Evolutionary conservation across 768 basidiomycete genomes (phyloP).

Genomic region (Boletus tomentosulus): DNA sequence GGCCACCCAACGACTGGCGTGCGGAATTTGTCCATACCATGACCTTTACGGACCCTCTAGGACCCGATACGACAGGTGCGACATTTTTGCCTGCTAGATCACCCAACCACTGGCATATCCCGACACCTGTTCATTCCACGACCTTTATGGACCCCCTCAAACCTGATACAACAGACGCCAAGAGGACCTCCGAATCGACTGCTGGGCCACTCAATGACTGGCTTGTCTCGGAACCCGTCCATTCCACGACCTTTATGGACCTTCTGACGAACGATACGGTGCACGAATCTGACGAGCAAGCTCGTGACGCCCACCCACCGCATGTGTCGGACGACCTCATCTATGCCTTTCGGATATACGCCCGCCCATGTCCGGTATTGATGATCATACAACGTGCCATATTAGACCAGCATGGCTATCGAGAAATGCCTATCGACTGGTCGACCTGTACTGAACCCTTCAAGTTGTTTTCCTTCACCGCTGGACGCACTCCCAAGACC

Average conservation of each 20-base stretch:
- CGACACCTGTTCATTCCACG: neutral
- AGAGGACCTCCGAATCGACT: neutral
- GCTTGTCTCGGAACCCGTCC: neutral
- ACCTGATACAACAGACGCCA: too few species aligned
- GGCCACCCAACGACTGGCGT: neutral
- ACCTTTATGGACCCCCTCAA: neutral
- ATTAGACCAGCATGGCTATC: neutral
- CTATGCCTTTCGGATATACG: neutral
- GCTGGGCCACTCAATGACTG: neutral
- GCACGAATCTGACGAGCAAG: neutral
- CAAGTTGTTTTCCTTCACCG: constrained; percentile 6
- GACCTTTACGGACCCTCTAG: neutral
- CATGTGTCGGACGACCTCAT: constrained; percentile 1
- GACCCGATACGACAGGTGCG: too few species aligned
- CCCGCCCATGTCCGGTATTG: constrained; percentile 13
- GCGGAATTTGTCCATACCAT: neutral
- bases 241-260: neutral
- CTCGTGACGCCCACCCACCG: neutral
- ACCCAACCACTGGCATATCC: neutral
- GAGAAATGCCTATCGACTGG: neutral
- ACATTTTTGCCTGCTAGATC: neutral
- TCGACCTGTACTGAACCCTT: neutral
- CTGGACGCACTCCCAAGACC: constrained; percentile 2
- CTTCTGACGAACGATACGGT: neutral
- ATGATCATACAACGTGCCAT: constrained; percentile 8